phyloP scores from a whole-genome alignment of 2,329 filamentous ascomycete species.

The Dothideomycetes sp. region DNA sequence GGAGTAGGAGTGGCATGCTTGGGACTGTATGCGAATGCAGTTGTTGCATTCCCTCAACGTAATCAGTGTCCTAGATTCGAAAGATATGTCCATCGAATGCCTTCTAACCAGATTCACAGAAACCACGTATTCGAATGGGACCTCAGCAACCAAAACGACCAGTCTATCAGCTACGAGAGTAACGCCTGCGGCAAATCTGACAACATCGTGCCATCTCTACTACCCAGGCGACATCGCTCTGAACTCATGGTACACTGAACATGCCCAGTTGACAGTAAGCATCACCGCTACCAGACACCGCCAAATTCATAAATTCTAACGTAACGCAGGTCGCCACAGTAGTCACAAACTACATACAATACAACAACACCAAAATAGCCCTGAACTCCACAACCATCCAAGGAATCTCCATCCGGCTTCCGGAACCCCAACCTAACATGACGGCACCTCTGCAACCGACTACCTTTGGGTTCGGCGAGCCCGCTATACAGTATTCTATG shows the following conservation, averaged over 20 bases:
- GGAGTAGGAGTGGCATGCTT: too few species aligned
- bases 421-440: too few species aligned
- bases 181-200: not conserved
- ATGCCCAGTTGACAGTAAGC: conserved; percentile 3
- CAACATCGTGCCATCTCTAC: not conserved
- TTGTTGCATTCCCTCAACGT: not conserved
- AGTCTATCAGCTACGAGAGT: not conserved
- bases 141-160: not conserved
- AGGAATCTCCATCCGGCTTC: too few species aligned
- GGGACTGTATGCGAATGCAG: too few species aligned
- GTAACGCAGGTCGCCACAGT: not conserved
- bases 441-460: too few species aligned
- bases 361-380: conserved; percentile 5
- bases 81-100: not conserved
- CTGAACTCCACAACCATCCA: conserved; percentile 1
- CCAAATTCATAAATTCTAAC: too few species aligned
- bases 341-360: conserved; percentile 7
- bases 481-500: too few species aligned
- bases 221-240: conserved; percentile 2
- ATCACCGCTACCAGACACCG: too few species aligned
- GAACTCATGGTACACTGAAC: conserved; percentile 5
- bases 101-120: not conserved
- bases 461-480: too few species aligned
- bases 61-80: not conserved
- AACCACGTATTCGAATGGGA: not conserved